Conservation (phyloP, 2,329 filamentous ascomycete species). For the Myriosclerotinia scirpicola region DNA sequence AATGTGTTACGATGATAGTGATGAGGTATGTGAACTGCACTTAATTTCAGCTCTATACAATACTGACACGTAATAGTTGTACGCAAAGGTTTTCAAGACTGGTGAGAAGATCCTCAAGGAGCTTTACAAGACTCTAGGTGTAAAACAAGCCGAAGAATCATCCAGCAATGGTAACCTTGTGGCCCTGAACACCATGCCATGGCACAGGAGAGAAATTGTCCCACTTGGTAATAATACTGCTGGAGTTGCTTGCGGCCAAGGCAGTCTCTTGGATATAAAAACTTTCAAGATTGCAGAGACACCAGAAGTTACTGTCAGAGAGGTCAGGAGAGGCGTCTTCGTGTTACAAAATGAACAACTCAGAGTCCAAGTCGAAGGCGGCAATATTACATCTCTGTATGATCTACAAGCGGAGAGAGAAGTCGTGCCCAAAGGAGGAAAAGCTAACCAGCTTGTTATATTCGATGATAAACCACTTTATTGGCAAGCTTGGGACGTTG, state of each 20-base stretch:
- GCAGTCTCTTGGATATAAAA: slow-evolving; percentile 53
- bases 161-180: slow-evolving; percentile 51
- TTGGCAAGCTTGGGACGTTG: slow-evolving; percentile 98
- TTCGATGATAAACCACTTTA: slow-evolving; percentile 97
- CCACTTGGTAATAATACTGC: slow-evolving; percentile 55
- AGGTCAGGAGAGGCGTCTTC: slow-evolving; percentile 62
- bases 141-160: slow-evolving; percentile 50
- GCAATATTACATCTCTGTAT: slow-evolving; percentile 80
- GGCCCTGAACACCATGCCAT: slow-evolving; percentile 83
- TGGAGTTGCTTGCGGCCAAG: slow-evolving; percentile 58
- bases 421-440: slow-evolving; percentile 68
- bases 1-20: slow-evolving; percentile 97
- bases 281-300: slow-evolving; percentile 50
- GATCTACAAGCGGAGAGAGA: slow-evolving; percentile 75
- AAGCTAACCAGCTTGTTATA: slow-evolving; percentile 88
- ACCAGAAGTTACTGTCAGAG: slow-evolving; percentile 53
- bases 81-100: slow-evolving; percentile 76
- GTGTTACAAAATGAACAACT: slow-evolving; percentile 78
- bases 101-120: slow-evolving; percentile 71
- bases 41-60: slow-evolving; percentile 9
- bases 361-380: slow-evolving; percentile 68
- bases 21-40: slow-evolving; percentile 56
- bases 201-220: slow-evolving; percentile 75
- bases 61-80: slow-evolving; percentile 56
- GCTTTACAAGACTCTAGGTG: slow-evolving; percentile 65